Evolutionary conservation across 306 rosid species (phyloP), one percentile per base, ranked within the genome.

Genomic region (Acacia confusa): DNA sequence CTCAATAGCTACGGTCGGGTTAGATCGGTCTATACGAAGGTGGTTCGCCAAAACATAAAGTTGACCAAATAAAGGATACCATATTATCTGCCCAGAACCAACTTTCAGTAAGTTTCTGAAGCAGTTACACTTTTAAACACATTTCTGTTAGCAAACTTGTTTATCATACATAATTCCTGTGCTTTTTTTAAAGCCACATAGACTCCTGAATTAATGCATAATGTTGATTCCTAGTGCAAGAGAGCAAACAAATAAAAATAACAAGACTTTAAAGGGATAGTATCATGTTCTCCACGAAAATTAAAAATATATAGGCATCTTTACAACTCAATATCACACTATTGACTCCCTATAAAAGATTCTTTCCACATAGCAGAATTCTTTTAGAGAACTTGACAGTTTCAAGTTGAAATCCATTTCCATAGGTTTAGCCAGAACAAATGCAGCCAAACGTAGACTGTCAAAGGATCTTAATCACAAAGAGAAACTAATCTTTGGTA

Each of bases 1-100:
- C 72, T 87, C 87, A 22, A 89, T 82, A 72, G 91, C 91, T 60
- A 84, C 78, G 34, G 80, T 34, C 13, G 92, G 87, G 74, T 91
- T 89, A 47, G 91, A 89, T 9, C 95, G 95, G 79, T 91, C 92
- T 40, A 89, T 86, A 25, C 95, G 92, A 78, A 91, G 90, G 83
- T 89, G 92, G 83, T 91, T 89, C 9, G 90, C 95, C 75, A 91
- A 82, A 84, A 84, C 84, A 69, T 89, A 89, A 61, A 91, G 89
- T 77, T 89, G 92, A 79, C 95, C 95, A 79, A 91, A 86, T 22
- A 91, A 77, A 50, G 92, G 92, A 66, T 91, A 91, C 91, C 92
- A 86, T 76, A 89, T 85, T 78, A 91, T 84, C 94, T 87, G 90
- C 82, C 78, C 44, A 83, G 47, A 74, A 30, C 12, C 22, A 41